Conservation (phyloP, 2,329 filamentous ascomycete genomes). For the Cercospora sesami region DNA sequence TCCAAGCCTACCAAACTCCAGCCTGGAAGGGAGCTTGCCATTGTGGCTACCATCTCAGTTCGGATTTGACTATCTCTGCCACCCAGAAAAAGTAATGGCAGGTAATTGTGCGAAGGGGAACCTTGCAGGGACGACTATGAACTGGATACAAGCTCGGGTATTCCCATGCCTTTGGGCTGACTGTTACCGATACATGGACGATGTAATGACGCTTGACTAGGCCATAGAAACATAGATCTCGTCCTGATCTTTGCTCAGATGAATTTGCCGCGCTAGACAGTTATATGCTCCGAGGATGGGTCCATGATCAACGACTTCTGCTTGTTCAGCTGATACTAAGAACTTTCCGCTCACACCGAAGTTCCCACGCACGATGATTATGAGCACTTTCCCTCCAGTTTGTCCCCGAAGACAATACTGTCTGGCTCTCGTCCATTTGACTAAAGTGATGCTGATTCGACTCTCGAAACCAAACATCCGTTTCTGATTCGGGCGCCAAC, state of each 20-base stretch:
- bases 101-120: too few relatives aligned
- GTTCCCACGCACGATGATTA: slow-evolving; percentile 1
- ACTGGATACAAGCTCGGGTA: too few relatives aligned
- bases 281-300: too few relatives aligned
- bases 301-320: too few relatives aligned
- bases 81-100: too few relatives aligned
- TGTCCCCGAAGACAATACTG: not conserved
- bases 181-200: too few relatives aligned
- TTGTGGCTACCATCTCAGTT: not conserved
- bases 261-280: too few relatives aligned
- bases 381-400: not conserved
- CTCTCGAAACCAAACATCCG: not conserved
- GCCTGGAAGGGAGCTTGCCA: not conserved
- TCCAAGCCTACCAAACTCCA: not conserved
- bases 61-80: not conserved
- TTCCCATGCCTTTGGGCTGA: too few relatives aligned
- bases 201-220: too few relatives aligned
- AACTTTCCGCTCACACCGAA: not conserved
- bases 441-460: not conserved
- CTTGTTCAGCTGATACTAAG: not conserved
- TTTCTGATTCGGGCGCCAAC: not conserved
- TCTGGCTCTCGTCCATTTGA: not conserved
- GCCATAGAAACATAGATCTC: too few relatives aligned
- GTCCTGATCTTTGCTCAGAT: too few relatives aligned
- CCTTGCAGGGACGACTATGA: too few relatives aligned